A percentile compares a stretch with the other conserved stretches of the same genome.
phyloP scores from a whole-genome alignment of 2,329 filamentous ascomycete genomes.

The Hymenoscyphus repandus region DNA sequence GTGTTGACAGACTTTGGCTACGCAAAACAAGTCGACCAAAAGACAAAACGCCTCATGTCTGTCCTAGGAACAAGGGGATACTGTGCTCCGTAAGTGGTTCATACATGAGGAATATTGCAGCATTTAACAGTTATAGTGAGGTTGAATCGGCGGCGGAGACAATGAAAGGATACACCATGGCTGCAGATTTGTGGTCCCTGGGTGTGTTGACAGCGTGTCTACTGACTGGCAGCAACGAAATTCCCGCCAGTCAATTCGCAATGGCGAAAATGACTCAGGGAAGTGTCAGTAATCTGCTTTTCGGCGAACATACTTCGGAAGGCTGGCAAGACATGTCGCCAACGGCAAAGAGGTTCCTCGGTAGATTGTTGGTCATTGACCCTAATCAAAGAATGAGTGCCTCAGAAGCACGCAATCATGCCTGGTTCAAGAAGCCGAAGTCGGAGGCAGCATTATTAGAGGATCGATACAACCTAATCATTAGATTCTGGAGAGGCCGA shows the following conservation, averaged over 20 bases:
- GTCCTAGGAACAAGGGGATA: conserved; percentile 29
- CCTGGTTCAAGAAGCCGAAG: conserved; percentile 33
- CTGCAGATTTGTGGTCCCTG: conserved; percentile 30
- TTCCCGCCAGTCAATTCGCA: conserved; percentile 16
- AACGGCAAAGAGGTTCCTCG: conserved; percentile 29
- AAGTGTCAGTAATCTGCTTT: conserved; percentile 10
- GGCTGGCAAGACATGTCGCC: conserved; percentile 14
- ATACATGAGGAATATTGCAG: background rate
- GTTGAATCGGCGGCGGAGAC: conserved; percentile 11
- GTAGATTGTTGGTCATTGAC: conserved; percentile 32
- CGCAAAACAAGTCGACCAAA: conserved; percentile 20
- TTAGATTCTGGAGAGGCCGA: conserved; percentile 25
- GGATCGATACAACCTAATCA: conserved; percentile 21
- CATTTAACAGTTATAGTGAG: conserved; percentile 18
- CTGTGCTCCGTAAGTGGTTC: conserved; percentile 28
- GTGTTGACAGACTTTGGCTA: conserved; percentile 32
- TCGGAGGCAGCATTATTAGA: conserved; percentile 22
- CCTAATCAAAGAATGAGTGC: conserved; percentile 33
- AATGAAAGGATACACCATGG: conserved; percentile 24
- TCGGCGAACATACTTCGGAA: conserved; percentile 5
- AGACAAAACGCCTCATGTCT: conserved; percentile 23
- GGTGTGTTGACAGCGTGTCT: conserved; percentile 26
- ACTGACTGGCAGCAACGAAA: conserved; percentile 21
- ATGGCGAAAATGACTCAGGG: conserved; percentile 17
- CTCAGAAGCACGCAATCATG: conserved; percentile 30